Conservation (phyloP, 371 early-diverging fungal species). For the Mortierella sp. region DNA sequence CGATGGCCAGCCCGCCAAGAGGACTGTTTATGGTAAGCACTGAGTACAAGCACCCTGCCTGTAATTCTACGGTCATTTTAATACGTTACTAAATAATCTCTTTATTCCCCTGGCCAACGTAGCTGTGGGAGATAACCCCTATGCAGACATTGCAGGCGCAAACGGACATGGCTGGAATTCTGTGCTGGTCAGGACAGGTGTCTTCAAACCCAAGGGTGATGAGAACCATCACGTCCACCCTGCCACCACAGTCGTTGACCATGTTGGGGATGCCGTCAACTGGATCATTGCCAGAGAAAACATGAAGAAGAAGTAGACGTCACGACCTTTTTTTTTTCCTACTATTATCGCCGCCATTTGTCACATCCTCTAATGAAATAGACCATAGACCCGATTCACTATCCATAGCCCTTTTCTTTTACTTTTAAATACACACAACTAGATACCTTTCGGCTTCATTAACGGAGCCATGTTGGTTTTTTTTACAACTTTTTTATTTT, state of each 20-base stretch:
- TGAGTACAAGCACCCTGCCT: neutral
- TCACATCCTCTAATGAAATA: neutral
- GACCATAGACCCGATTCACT: neutral
- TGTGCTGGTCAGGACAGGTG: slow-evolving; percentile 89
- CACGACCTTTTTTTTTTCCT: neutral
- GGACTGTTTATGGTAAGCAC: slow-evolving; percentile 56
- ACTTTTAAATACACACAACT: neutral
- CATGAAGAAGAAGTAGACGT: slow-evolving; percentile 24
- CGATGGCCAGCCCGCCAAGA: slow-evolving; percentile 14
- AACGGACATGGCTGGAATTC: slow-evolving; percentile 87
- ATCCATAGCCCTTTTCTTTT: neutral
- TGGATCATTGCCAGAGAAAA: slow-evolving; percentile 50
- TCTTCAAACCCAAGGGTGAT: slow-evolving; percentile 66
- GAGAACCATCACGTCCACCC: slow-evolving; percentile 61
- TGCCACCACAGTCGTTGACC: slow-evolving; percentile 39
- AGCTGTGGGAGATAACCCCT: slow-evolving; percentile 87
- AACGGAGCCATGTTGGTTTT: neutral
- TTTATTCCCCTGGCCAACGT: neutral
- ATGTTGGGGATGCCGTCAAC: slow-evolving; percentile 48
- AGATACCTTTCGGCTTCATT: neutral
- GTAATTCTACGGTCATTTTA: neutral
- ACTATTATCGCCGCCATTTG: neutral
- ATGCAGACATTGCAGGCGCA: slow-evolving; percentile 86
- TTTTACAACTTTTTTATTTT: neutral
- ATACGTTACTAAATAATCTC: neutral